These are phyloP conservation scores for Gynandropsis gynandra DNA, from an alignment of 345 rosid genomes.

Conservation along the genomic window DNA sequence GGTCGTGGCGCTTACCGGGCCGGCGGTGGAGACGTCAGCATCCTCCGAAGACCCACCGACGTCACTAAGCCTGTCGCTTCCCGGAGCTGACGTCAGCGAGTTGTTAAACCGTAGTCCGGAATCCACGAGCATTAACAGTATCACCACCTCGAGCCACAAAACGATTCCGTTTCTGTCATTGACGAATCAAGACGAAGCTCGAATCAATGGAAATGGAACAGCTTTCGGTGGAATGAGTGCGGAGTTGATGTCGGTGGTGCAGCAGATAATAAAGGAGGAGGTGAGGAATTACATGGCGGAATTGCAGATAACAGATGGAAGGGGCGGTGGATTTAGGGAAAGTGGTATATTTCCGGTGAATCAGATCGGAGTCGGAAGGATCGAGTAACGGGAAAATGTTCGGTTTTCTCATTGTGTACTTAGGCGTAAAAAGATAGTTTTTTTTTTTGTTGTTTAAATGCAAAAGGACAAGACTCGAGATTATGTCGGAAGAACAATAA, in stretches of 20 bases:
- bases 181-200: constrained; percentile 18
- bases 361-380: too few relatives aligned
- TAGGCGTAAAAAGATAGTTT: too few relatives aligned
- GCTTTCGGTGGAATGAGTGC: constrained; percentile 43
- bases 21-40: constrained; percentile 32
- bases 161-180: constrained; percentile 23
- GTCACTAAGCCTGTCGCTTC: constrained; percentile 52
- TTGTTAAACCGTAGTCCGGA: constrained; percentile 12
- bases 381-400: too few relatives aligned
- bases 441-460: too few relatives aligned
- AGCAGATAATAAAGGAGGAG: constrained; percentile 75
- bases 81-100: constrained; percentile 44
- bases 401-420: too few relatives aligned
- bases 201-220: constrained; percentile 18
- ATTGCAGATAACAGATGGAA: constrained; percentile 34
- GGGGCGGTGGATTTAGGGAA: constrained; percentile 25
- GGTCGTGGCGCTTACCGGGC: constrained; percentile 45
- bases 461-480: too few relatives aligned
- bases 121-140: background rate
- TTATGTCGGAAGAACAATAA: too few relatives aligned
- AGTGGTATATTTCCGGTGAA: constrained; percentile 26
- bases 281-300: constrained; percentile 70
- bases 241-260: constrained; percentile 74
- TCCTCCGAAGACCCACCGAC: constrained; percentile 52
- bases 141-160: constrained; percentile 8